Percentiles rank a stretch among this genome's conserved stretches.
phyloP scores from a whole-genome alignment of 2,329 filamentous ascomycete genomes.

The Aspergillus hortae region DNA sequence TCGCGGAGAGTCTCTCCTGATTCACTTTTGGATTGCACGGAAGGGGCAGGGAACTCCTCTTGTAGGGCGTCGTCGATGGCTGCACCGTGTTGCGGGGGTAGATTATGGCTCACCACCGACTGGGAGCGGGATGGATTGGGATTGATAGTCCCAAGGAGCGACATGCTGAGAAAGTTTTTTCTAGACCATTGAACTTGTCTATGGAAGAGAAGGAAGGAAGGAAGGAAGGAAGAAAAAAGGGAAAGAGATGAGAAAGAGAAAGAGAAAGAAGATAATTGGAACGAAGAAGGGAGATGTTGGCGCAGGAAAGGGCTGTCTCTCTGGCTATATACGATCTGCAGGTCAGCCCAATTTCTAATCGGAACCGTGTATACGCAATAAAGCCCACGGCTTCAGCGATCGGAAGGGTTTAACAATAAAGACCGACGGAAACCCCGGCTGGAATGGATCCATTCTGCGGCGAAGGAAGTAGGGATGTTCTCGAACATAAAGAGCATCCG shows the following conservation, averaged over 20 bases:
- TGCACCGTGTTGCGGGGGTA: neutral
- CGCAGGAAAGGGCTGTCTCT: too few species aligned
- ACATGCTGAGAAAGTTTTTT: slow-evolving; percentile 7
- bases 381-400: too few species aligned
- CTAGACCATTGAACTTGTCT: neutral
- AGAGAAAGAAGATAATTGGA: neutral
- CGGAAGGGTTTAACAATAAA: too few species aligned
- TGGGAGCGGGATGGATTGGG: slow-evolving; percentile 10
- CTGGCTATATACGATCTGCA: too few species aligned
- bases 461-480: too few species aligned
- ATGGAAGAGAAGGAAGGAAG: neutral
- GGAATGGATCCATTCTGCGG: too few species aligned
- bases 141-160: slow-evolving; percentile 9
- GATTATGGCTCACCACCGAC: slow-evolving; percentile 16
- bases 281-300: neutral
- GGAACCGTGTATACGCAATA: too few species aligned
- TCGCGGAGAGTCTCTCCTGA: slow-evolving; percentile 12
- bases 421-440: too few species aligned
- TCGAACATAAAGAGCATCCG: too few species aligned
- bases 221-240: too few species aligned
- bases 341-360: neutral
- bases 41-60: neutral
- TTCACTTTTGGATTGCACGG: slow-evolving; percentile 11
- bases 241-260: neutral
- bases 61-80: too few species aligned